Evolutionary conservation across 2,329 filamentous ascomycete genomes (phyloP), one percentile per base, ranked within the genome.

Genomic region (Orbilia brochopaga): DNA sequence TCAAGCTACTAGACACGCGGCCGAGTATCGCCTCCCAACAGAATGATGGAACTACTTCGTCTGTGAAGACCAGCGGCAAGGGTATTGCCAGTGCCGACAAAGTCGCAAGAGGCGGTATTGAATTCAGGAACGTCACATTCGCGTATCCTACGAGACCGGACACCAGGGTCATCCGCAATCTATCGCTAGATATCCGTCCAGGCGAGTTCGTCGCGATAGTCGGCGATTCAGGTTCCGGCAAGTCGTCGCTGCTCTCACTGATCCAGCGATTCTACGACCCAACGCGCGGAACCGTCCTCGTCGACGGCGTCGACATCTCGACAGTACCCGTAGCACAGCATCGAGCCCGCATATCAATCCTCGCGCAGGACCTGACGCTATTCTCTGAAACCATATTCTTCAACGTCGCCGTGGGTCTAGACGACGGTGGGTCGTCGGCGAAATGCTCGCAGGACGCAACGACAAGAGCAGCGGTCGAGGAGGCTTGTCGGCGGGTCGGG

Each of bases 401-500:
- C 78, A 87, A 87, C 77, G 80, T 87, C 27, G 79, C 80, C 0
- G 80, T 87, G 1, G 85, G 85, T 15, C 44, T 48, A 19, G 8
- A 1, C 17, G 44, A 21, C 8, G 82, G 83, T 0, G 60, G 15
- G 53, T 40, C 8, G 54, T 65, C 6, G 48, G 30, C 17, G 61
- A n/a, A n/a, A n/a, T n/a, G n/a, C n/a, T n/a, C 72, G 2, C 48
- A 37, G 27, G 59, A 69, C 2, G 5, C 40, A 44, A 19, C 15
- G 44, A 69, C 37, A 1, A 67, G 42, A 19, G 62, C 64, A 21
- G 69, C 74, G 2, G 56, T 77, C 6, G 74, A 75, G 37, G 57
- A 21, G 0, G 75, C 69, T 3, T 76, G 75, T 5, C 90, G 87
- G 79, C 94, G 90, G 83, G 90, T 93, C 10, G 96, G 97, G 76